Evolutionary conservation across 164 flowering plant genomes (phyloP).

Genomic region (Cinnamomum chago): DNA sequence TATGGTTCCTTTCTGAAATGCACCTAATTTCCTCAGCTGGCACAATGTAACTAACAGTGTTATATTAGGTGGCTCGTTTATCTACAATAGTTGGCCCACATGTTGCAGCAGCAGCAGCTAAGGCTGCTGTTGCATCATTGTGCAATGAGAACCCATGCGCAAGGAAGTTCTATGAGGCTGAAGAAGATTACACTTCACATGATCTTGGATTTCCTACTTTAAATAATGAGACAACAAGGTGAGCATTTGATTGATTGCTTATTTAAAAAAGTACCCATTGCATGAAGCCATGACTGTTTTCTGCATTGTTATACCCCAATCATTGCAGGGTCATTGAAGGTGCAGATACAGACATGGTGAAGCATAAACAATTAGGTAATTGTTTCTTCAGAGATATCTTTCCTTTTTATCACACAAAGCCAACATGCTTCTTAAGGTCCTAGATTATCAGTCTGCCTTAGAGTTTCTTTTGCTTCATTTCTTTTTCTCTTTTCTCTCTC

Average conservation of each 20-base stretch:
- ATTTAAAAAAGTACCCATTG: background rate
- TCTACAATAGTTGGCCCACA: conserved; percentile 61
- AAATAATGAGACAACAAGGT: conserved; percentile 41
- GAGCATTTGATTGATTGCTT: conserved; percentile 3
- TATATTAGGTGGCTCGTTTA: conserved; percentile 56
- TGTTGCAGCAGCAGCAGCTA: conserved; percentile 69
- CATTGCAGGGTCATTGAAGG: conserved; percentile 32
- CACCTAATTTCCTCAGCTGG: background rate
- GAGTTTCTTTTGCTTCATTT: too few species aligned
- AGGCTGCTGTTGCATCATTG: conserved; percentile 68
- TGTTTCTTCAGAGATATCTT: background rate
- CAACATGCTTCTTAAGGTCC: background rate
- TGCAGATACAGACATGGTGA: conserved; percentile 35
- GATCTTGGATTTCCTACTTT: conserved; percentile 22
- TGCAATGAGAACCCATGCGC: conserved; percentile 58
- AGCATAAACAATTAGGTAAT: conserved; percentile 36
- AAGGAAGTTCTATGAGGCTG: conserved; percentile 49
- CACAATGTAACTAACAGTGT: background rate
- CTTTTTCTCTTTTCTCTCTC: too few species aligned
- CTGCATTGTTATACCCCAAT: background rate
- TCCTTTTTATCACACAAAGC: background rate
- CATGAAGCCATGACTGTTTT: background rate
- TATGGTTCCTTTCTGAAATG: background rate
- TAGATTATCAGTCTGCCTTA: background rate
- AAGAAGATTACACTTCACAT: conserved; percentile 17